Percentiles rank a stretch among this genome's conserved stretches.
These are phyloP conservation scores for Thuidium tamariscinum DNA, from an alignment of 225 moss, liverwort and hornwort species.

Conservation along the genomic window DNA sequence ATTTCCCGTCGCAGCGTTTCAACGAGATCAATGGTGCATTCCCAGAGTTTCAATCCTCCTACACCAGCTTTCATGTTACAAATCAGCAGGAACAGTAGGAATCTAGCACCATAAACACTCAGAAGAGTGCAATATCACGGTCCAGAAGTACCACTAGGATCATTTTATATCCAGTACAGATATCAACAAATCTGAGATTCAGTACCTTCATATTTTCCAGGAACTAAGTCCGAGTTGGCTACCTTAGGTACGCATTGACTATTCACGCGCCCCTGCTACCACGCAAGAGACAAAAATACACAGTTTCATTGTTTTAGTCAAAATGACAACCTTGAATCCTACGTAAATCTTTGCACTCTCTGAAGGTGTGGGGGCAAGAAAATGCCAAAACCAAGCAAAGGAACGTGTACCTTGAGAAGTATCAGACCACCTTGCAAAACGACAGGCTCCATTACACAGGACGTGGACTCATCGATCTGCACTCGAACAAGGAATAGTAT, in stretches of 20 bases:
- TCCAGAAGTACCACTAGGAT: background rate
- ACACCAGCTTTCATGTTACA: background rate
- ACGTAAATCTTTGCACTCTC: background rate
- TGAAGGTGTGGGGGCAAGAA: background rate
- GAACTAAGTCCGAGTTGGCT: constrained; percentile 68
- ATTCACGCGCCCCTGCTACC: constrained; percentile 68
- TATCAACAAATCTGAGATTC: background rate
- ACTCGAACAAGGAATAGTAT: background rate
- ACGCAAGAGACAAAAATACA: background rate
- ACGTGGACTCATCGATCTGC: constrained; percentile 37
- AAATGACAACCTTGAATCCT: background rate
- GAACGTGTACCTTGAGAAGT: constrained; percentile 56
- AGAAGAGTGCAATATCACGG: background rate
- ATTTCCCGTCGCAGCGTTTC: constrained; percentile 75
- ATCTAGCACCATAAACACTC: background rate
- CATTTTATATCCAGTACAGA: background rate
- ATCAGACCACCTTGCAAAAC: constrained; percentile 66
- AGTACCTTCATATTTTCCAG: constrained; percentile 92
- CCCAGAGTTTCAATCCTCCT: constrained; percentile 99
- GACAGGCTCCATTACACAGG: constrained; percentile 64
- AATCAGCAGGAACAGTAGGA: background rate
- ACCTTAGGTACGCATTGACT: constrained; percentile 50
- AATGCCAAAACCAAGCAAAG: background rate
- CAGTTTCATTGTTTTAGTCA: background rate
- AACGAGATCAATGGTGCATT: constrained; percentile 79